phyloP scores from a whole-genome alignment of 306 rosid genomes.

The Lotus japonicus region DNA sequence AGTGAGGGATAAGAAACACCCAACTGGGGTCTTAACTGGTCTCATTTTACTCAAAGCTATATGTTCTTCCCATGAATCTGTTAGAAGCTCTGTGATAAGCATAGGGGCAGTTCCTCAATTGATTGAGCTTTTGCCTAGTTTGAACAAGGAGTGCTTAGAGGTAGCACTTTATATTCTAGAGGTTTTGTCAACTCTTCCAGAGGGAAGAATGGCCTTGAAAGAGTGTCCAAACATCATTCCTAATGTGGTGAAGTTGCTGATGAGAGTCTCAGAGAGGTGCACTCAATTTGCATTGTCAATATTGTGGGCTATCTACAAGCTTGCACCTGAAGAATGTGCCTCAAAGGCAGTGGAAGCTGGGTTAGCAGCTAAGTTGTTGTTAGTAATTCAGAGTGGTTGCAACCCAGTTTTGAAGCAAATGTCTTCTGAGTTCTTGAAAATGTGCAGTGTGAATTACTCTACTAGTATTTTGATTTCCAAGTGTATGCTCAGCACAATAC shows the following conservation, averaged over 20 bases:
- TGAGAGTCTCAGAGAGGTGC: slow-evolving; percentile 60
- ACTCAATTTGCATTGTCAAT: slow-evolving; percentile 58
- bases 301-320: slow-evolving; percentile 47
- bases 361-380: slow-evolving; percentile 57
- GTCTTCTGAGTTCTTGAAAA: slow-evolving; percentile 59
- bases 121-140: slow-evolving; percentile 47
- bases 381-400: slow-evolving; percentile 64
- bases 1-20: slow-evolving; percentile 48
- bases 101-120: slow-evolving; percentile 54
- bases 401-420: slow-evolving; percentile 57
- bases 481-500: slow-evolving; percentile 72
- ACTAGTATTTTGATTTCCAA: slow-evolving; percentile 55
- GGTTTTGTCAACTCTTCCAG: slow-evolving; percentile 38
- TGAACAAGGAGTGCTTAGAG: slow-evolving; percentile 44
- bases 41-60: slow-evolving; percentile 38
- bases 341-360: slow-evolving; percentile 62
- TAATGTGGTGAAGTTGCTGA: slow-evolving; percentile 44
- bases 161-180: slow-evolving; percentile 47
- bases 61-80: slow-evolving; percentile 32
- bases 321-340: slow-evolving; percentile 55
- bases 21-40: slow-evolving; percentile 34
- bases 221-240: slow-evolving; percentile 44
- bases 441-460: slow-evolving; percentile 62
- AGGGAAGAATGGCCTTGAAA: slow-evolving; percentile 55
- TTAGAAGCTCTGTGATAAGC: slow-evolving; percentile 40